Conservation (phyloP, 2,329 filamentous ascomycete genomes). For the Clonostachys sp. region DNA sequence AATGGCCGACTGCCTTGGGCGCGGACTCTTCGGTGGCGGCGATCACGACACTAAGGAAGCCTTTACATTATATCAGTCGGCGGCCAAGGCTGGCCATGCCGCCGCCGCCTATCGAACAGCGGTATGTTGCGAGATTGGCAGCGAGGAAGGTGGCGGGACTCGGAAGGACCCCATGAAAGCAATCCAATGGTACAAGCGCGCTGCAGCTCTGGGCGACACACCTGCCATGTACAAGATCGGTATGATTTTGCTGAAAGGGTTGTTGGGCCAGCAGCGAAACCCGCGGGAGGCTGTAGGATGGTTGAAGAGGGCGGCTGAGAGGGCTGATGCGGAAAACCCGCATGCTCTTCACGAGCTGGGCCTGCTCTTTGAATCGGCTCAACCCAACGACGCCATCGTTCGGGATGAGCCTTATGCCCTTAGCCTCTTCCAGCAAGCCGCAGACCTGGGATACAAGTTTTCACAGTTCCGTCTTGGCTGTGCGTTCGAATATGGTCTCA, state of each 20-base stretch:
- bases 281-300: constrained; percentile 83
- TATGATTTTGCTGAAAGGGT: constrained; percentile 89
- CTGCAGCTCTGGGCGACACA: constrained; percentile 82
- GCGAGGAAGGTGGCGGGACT: constrained; percentile 91
- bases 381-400: constrained; percentile 66
- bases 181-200: constrained; percentile 96
- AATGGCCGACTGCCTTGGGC: constrained; percentile 83
- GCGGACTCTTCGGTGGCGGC: constrained; percentile 71
- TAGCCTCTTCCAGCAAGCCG: constrained; percentile 80
- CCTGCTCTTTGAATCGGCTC: constrained; percentile 59
- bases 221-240: constrained; percentile 98
- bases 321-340: constrained; percentile 83
- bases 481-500: constrained; percentile 82
- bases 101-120: constrained; percentile 90
- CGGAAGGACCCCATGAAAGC: constrained; percentile 88
- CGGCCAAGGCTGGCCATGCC: constrained; percentile 83
- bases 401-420: constrained; percentile 78
- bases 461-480: constrained; percentile 87
- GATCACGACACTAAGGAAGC: constrained; percentile 87
- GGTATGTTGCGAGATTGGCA: constrained; percentile 94
- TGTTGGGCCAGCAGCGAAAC: constrained; percentile 82
- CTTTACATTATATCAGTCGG: constrained; percentile 88
- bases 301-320: constrained; percentile 89
- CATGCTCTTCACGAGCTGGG: constrained; percentile 90
- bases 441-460: constrained; percentile 89